These are phyloP conservation scores for Alternaria longipes DNA, from an alignment of 2,329 filamentous ascomycete genomes.

Conservation along the genomic window DNA sequence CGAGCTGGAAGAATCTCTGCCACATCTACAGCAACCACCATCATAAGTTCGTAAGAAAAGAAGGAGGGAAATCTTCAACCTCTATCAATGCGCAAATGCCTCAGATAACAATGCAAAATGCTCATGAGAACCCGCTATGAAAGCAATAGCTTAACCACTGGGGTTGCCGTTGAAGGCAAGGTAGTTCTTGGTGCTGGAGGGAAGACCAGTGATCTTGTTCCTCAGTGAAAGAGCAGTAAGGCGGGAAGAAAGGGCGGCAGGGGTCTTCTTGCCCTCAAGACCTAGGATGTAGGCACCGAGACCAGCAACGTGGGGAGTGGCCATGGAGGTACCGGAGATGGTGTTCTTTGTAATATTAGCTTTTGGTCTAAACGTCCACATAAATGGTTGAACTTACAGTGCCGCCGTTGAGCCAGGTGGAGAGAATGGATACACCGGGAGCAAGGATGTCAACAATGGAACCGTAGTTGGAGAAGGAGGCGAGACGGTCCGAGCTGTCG, in stretches of 20 bases:
- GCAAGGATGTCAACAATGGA: slow-evolving; percentile 51
- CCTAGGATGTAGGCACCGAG: slow-evolving; percentile 74
- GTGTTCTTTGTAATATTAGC: slow-evolving; percentile 50
- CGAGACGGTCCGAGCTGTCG: slow-evolving; percentile 47
- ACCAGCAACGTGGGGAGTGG: slow-evolving; percentile 73
- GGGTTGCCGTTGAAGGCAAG: slow-evolving; percentile 65
- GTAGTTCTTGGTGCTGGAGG: slow-evolving; percentile 60
- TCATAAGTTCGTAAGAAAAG: slow-evolving; percentile 17
- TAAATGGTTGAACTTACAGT: slow-evolving; percentile 32
- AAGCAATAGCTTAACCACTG: slow-evolving; percentile 22
- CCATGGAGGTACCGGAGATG: slow-evolving; percentile 72
- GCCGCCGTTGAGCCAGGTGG: slow-evolving; percentile 58
- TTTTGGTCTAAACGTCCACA: neutral
- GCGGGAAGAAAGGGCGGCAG: slow-evolving; percentile 59
- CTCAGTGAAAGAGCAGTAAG: slow-evolving; percentile 57
- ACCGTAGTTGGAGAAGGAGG: slow-evolving; percentile 54
- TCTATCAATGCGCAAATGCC: slow-evolving; percentile 1
- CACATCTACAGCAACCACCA: slow-evolving; percentile 4
- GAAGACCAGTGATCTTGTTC: slow-evolving; percentile 55
- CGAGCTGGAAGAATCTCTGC: neutral
- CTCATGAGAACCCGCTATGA: neutral
- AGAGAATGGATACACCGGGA: slow-evolving; percentile 55
- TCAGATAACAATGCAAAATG: neutral
- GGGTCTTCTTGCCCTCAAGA: slow-evolving; percentile 57
- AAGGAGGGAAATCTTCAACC: slow-evolving; percentile 4